Evolutionary conservation across 1,139 yeast genomes (phyloP).

Genomic region (Protomyces macrosporus): DNA sequence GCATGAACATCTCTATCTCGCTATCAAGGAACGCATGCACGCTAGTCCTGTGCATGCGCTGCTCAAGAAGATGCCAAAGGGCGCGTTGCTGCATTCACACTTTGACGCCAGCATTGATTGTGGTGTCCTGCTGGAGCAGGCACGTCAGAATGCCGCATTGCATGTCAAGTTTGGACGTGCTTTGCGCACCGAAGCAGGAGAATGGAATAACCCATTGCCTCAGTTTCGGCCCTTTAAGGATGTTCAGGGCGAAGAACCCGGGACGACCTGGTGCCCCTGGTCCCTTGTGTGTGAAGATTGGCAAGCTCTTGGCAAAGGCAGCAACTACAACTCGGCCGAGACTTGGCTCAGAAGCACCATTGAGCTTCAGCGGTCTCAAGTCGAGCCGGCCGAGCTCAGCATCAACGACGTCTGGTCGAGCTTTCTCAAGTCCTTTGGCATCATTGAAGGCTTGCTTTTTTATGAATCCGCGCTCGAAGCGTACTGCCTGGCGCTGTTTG

Average conservation of each 20-base stretch:
- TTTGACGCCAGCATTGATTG: not conserved
- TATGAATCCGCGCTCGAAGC: not conserved
- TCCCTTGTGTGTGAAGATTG: not conserved
- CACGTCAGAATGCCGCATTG: not conserved
- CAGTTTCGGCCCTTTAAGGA: not conserved
- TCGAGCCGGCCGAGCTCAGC: not conserved
- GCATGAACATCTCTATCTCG: not conserved
- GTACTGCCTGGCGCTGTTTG: not conserved
- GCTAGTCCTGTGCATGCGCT: not conserved
- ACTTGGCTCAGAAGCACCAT: not conserved
- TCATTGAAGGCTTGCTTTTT: not conserved
- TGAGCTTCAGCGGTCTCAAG: not conserved
- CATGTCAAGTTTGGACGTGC: not conserved
- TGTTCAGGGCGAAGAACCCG: not conserved
- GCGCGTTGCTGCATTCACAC: constrained; percentile 1
- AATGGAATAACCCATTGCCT: not conserved
- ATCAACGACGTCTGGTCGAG: not conserved
- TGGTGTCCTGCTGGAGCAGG: not conserved
- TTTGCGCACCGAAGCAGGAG: not conserved
- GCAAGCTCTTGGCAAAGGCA: not conserved
- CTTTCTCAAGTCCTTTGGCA: not conserved
- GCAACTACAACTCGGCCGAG: not conserved
- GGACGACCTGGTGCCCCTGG: not conserved
- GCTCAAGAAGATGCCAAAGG: not conserved
- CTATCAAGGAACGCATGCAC: not conserved